These are phyloP conservation scores for Termitomyces sp. DNA, from an alignment of 768 basidiomycete genomes.

Conservation along the genomic window DNA sequence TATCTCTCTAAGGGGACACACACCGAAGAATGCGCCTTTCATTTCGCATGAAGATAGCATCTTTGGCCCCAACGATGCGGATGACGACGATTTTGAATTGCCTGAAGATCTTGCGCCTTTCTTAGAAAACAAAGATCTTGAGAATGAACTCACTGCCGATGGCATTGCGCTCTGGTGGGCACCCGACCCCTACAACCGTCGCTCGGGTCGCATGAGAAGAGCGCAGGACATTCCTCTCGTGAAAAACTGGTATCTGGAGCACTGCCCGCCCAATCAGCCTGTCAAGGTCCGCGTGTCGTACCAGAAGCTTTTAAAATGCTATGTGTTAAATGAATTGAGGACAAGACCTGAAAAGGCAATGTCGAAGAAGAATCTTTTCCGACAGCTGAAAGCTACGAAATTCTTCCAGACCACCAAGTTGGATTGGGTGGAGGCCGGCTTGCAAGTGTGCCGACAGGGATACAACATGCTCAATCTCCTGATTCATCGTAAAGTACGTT, in stretches of 20 bases:
- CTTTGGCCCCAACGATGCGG: constrained; percentile 82
- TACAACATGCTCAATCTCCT: constrained; percentile 99
- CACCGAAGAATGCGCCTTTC: constrained; percentile 75
- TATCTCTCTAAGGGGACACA: constrained; percentile 84
- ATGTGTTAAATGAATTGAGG: constrained; percentile 90
- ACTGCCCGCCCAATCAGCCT: constrained; percentile 92
- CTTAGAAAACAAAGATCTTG: constrained; percentile 69
- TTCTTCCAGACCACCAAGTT: constrained; percentile 98
- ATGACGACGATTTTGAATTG: constrained; percentile 85
- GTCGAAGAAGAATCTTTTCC: constrained; percentile 97
- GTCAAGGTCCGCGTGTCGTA: constrained; percentile 99
- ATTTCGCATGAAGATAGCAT: constrained; percentile 89
- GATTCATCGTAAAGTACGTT: constrained; percentile 89
- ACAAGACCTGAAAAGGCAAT: constrained; percentile 90
- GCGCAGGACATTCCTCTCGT: constrained; percentile 95
- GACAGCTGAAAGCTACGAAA: constrained; percentile 95
- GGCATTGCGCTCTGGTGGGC: constrained; percentile 99
- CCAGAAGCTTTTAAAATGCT: constrained; percentile 95
- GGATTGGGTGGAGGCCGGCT: constrained; percentile 98
- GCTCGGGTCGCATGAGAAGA: constrained; percentile 88
- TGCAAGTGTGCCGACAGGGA: constrained; percentile 97
- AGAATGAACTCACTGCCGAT: constrained; percentile 91
- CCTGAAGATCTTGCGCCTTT: constrained; percentile 77
- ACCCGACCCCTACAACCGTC: constrained; percentile 89
- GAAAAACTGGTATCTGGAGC: constrained; percentile 98